Evolutionary conservation across 192 early-diverging fungal genomes (phyloP), one percentile per base, ranked within the genome.

Genomic region (Linnemannia exigua): DNA sequence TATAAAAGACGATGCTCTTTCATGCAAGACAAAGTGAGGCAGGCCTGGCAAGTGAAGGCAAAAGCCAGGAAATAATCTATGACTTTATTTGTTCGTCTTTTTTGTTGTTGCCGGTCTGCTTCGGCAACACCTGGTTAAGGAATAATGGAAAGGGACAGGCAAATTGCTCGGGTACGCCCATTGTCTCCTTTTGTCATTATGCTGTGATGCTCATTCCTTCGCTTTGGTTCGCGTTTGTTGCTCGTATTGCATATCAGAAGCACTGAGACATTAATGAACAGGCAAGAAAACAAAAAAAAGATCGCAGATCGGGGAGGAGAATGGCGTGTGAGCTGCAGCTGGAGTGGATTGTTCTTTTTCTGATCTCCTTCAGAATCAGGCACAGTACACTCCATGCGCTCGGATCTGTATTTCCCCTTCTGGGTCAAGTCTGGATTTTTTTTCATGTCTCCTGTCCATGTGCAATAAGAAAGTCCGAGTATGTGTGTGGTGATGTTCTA

Each of bases 261-360:
- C 28, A 14, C 1, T 15, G 58, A 63, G 31, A 12, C 14, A 63
- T 15, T 11, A 17, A 50, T 1, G 48, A 50, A 50, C 8, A 58
- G 22, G 11, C 1, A 31, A 33, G 14, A 63, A 63, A 63, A 11
- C n/a, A 14, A 63, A 63, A 63, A 63, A 63, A 63, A 63, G 58
- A 63, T 63, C 12, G 28, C 58, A 63, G 58, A 63, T 63, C 58
- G 58, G 58, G 58, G 28, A 25, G 14, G 12, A 11, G 12, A 63
- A 63, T 63, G 58, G 58, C 58, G 58, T 63, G 58, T 63, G 58
- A 63, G 58, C 28, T 63, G 58, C 58, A 63, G 58, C 9, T 28
- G 28, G 58, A 12, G 31, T 63, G 28, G 28, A 63, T 63, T 63
- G 28, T 31, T 63, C 58, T 63, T 31, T 25, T 63, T 63, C 15